Percentiles rank a stretch among this genome's conserved stretches.
phyloP scores from a whole-genome alignment of 2,329 filamentous ascomycete genomes.

The Tolypocladium guangdongense region DNA sequence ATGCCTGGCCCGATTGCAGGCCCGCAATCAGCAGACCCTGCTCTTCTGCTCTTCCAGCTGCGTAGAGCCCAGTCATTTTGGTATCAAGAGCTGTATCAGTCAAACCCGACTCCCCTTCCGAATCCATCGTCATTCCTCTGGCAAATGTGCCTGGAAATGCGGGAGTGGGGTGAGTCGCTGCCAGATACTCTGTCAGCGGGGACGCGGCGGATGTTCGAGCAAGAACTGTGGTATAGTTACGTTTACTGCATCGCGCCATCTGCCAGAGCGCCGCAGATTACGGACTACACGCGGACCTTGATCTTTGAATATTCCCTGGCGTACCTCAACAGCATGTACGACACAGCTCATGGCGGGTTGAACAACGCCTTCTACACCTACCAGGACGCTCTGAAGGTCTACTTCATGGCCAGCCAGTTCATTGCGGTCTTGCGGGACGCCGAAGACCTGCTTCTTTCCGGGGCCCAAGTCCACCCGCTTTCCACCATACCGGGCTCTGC shows the following conservation, averaged over 20 bases:
- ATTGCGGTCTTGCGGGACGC: slow-evolving; percentile 48
- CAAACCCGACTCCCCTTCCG: slow-evolving; percentile 54
- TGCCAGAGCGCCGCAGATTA: slow-evolving; percentile 58
- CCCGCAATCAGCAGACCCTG: slow-evolving; percentile 51
- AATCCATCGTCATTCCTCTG: slow-evolving; percentile 64
- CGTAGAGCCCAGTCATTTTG: slow-evolving; percentile 78
- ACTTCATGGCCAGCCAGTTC: slow-evolving; percentile 59
- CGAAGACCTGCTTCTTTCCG: slow-evolving; percentile 44
- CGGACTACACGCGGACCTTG: slow-evolving; percentile 64
- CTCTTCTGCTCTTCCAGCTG: slow-evolving; percentile 69
- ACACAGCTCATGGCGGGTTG: slow-evolving; percentile 47
- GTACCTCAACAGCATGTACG: slow-evolving; percentile 68
- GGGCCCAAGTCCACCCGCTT: slow-evolving; percentile 33
- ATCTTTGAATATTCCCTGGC: slow-evolving; percentile 79
- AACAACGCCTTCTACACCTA: slow-evolving; percentile 68
- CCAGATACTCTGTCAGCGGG: slow-evolving; percentile 52
- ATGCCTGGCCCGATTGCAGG: slow-evolving; percentile 30
- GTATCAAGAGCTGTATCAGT: slow-evolving; percentile 83
- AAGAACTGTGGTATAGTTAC: slow-evolving; percentile 84
- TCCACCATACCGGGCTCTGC: slow-evolving; percentile 34
- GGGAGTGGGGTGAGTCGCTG: slow-evolving; percentile 70
- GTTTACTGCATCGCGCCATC: slow-evolving; percentile 82
- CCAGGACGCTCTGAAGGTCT: slow-evolving; percentile 76
- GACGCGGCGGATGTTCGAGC: slow-evolving; percentile 68
- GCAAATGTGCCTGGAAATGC: slow-evolving; percentile 66